Evolutionary conservation across 352 stramenopile genomes (phyloP).

Genomic region (Phytophthora podocarpi): DNA sequence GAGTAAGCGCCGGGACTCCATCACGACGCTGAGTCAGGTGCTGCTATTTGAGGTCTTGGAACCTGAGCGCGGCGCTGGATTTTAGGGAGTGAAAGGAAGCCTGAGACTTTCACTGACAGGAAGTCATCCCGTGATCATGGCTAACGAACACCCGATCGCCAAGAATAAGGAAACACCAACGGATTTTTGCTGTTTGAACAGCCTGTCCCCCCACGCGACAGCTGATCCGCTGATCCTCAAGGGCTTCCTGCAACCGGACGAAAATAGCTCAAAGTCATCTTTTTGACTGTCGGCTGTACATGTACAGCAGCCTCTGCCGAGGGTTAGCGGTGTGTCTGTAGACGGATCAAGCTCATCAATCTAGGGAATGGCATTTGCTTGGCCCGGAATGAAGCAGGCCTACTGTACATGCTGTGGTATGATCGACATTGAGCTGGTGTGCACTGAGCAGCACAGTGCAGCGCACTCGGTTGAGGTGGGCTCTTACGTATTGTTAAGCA

Average conservation of each 20-base stretch:
- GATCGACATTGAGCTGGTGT: too few species aligned
- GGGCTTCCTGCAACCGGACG: constrained; percentile 5
- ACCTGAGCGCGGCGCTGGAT: not conserved
- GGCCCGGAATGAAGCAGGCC: too few species aligned
- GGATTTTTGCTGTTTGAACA: constrained; percentile 18
- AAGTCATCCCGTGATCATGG: not conserved
- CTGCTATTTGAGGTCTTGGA: not conserved
- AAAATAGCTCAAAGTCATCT: too few species aligned
- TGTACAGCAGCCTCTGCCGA: not conserved
- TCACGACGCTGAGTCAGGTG: not conserved
- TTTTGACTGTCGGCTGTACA: too few species aligned
- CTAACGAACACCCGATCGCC: not conserved
- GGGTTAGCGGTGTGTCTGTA: not conserved
- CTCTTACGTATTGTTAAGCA: too few species aligned
- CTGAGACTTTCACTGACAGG: too few species aligned
- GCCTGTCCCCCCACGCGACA: not conserved
- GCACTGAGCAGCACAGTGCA: too few species aligned
- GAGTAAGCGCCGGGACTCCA: constrained; percentile 5
- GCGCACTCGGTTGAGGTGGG: too few species aligned
- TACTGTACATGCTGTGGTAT: too few species aligned
- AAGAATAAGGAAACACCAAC: not conserved
- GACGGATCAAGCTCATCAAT: not conserved
- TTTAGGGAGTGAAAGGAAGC: not conserved
- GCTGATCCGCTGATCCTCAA: constrained; percentile 1
- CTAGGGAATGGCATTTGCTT: not conserved